phyloP scores from a whole-genome alignment of 495 filamentous ascomycete genomes.

The Hapsidospora chrysogenum region DNA sequence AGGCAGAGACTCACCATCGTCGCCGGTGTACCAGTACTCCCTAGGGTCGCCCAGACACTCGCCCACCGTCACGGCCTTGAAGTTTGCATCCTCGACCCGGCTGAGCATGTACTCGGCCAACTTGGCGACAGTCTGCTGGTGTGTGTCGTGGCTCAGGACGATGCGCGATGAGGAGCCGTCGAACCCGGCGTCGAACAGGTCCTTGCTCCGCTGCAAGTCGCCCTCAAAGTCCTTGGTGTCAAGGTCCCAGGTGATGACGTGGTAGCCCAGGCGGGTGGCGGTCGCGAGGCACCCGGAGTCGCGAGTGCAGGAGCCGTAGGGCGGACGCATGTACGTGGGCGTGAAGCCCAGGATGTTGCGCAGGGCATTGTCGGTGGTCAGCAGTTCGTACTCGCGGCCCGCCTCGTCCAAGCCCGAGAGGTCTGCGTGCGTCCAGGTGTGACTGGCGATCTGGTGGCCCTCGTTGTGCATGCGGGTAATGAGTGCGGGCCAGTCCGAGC shows the following conservation, averaged over 20 bases:
- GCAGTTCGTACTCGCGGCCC: slow-evolving; percentile 37
- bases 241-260: slow-evolving; percentile 45
- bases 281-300: slow-evolving; percentile 28
- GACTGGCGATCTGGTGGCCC: slow-evolving; percentile 56
- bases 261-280: slow-evolving; percentile 41
- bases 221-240: slow-evolving; percentile 53
- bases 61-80: slow-evolving; percentile 22
- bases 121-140: slow-evolving; percentile 49
- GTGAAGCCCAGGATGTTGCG: slow-evolving; percentile 51
- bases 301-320: slow-evolving; percentile 42
- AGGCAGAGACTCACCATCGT: too few species aligned
- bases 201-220: slow-evolving; percentile 44
- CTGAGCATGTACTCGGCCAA: slow-evolving; percentile 43
- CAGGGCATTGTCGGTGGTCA: slow-evolving; percentile 52
- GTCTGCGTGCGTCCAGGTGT: slow-evolving; percentile 58
- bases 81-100: slow-evolving; percentile 32
- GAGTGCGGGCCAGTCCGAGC: slow-evolving; percentile 24
- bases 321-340: slow-evolving; percentile 66
- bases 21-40: slow-evolving; percentile 29
- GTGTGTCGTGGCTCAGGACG: slow-evolving; percentile 42
- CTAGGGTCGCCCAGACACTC: slow-evolving; percentile 19
- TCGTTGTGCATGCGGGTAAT: slow-evolving; percentile 41
- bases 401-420: slow-evolving; percentile 28
- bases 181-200: slow-evolving; percentile 25
- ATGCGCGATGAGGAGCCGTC: slow-evolving; percentile 13